phyloP scores from a whole-genome alignment of 352 stramenopile genomes.

The Phytophthora vignae region DNA sequence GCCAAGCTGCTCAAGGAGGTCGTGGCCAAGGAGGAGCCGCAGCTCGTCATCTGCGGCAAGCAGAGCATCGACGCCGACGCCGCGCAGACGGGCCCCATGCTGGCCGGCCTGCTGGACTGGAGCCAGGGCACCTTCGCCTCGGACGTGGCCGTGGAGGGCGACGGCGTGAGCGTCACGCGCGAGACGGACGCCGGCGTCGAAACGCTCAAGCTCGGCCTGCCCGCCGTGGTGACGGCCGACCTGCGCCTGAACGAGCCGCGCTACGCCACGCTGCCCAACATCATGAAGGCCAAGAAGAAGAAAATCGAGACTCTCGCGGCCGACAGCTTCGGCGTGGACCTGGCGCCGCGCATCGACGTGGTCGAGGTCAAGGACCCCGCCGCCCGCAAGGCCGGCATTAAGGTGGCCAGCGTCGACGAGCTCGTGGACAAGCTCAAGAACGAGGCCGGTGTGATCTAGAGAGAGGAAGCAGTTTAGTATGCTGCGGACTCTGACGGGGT shows the following conservation, averaged over 20 bases:
- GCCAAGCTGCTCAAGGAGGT: slow-evolving; percentile 97
- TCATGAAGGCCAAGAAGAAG: slow-evolving; percentile 99
- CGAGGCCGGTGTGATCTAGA: slow-evolving; percentile 92
- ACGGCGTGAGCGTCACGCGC: slow-evolving; percentile 86
- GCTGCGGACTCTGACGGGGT: neutral
- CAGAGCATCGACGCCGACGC: slow-evolving; percentile 93
- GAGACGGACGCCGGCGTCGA: slow-evolving; percentile 96
- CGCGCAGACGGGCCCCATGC: slow-evolving; percentile 92
- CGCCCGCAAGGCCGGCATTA: slow-evolving; percentile 94
- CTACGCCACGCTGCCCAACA: slow-evolving; percentile 99
- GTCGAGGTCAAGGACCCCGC: slow-evolving; percentile 94
- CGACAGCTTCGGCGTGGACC: slow-evolving; percentile 78
- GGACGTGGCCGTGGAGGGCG: slow-evolving; percentile 81
- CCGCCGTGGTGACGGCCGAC: slow-evolving; percentile 98
- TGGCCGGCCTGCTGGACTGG: slow-evolving; percentile 97
- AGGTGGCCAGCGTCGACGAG: slow-evolving; percentile 95
- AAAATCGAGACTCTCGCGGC: slow-evolving; percentile 85
- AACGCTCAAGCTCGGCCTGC: slow-evolving; percentile 88
- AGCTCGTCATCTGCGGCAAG: slow-evolving; percentile 98
- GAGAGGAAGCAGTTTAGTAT: slow-evolving; percentile 3
- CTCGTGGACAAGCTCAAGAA: slow-evolving; percentile 98
- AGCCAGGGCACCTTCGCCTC: slow-evolving; percentile 98
- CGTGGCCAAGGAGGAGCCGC: slow-evolving; percentile 93
- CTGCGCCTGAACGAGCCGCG: slow-evolving; percentile 98
- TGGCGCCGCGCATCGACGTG: slow-evolving; percentile 75